Conservation (phyloP, 345 rosid genomes). For the Populus pruinosa region DNA sequence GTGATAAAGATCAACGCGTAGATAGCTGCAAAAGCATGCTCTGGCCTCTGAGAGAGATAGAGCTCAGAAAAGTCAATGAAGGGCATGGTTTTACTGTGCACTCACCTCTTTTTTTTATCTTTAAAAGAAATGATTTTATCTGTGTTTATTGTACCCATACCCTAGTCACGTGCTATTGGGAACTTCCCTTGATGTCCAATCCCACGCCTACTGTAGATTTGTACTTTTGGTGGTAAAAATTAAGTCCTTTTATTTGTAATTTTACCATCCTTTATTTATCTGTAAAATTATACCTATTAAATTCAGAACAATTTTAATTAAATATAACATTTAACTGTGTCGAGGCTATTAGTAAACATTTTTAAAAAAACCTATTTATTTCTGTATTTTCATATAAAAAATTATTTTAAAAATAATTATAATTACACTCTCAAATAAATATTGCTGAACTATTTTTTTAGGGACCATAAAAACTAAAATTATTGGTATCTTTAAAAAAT, state of each 20-base stretch:
- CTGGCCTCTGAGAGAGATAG: background rate
- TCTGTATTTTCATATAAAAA: too few species aligned
- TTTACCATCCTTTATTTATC: background rate
- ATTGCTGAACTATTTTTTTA: background rate
- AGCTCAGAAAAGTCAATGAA: slow-evolving; percentile 4
- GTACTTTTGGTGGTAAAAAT: background rate
- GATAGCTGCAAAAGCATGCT: background rate
- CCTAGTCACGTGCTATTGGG: slow-evolving; percentile 8
- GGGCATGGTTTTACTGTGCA: background rate
- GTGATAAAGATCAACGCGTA: background rate
- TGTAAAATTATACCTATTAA: background rate
- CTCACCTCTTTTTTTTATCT: background rate
- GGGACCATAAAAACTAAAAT: background rate
- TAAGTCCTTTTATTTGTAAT: background rate
- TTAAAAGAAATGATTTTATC: background rate
- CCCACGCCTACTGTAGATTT: background rate
- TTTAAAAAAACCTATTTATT: too few species aligned
- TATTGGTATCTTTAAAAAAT: background rate
- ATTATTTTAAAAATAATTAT: too few species aligned
- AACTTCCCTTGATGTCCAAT: background rate
- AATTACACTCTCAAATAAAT: too few species aligned
- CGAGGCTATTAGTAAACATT: background rate
- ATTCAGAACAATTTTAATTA: background rate
- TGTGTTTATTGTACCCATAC: background rate
- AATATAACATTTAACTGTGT: background rate